These are phyloP conservation scores for Entophlyctis luteolus DNA, from an alignment of 192 early-diverging fungal species.

Conservation along the genomic window DNA sequence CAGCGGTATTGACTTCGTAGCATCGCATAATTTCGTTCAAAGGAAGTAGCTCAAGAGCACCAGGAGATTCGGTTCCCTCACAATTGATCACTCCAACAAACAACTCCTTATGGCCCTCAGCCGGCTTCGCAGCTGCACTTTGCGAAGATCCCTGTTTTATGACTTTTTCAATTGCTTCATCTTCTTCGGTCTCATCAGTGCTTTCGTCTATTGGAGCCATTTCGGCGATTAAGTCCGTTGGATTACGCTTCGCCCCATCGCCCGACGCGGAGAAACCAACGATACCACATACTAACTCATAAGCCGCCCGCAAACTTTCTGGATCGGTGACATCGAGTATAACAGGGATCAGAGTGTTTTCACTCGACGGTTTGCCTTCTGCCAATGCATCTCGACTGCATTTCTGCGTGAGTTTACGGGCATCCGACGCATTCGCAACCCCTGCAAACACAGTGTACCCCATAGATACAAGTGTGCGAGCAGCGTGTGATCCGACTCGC, in stretches of 20 bases:
- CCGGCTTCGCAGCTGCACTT: background rate
- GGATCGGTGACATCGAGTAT: conserved; percentile 41
- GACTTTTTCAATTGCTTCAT: background rate
- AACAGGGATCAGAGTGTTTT: conserved; percentile 27
- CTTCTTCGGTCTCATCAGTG: background rate
- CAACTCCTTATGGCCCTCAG: background rate
- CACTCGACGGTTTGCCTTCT: background rate
- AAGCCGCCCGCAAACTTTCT: background rate
- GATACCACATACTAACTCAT: conserved; percentile 1
- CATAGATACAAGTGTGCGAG: conserved; percentile 23
- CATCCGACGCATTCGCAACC: conserved; percentile 31
- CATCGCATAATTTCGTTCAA: conserved; percentile 27
- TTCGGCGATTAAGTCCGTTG: background rate
- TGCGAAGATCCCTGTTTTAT: background rate
- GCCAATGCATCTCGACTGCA: background rate
- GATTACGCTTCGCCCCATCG: background rate
- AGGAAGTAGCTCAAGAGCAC: conserved; percentile 31
- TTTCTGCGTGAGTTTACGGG: conserved; percentile 14
- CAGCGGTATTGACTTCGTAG: conserved; percentile 46
- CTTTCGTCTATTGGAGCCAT: background rate
- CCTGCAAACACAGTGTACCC: conserved; percentile 49
- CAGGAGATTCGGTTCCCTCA: conserved; percentile 28
- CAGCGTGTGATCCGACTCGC: conserved; percentile 18
- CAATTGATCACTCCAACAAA: conserved; percentile 46
- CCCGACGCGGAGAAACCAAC: background rate